Percentiles rank a stretch among this genome's conserved stretches.
These are phyloP conservation scores for Choanephora cucurbitarum DNA, from an alignment of 371 early-diverging fungal species.

Conservation along the genomic window DNA sequence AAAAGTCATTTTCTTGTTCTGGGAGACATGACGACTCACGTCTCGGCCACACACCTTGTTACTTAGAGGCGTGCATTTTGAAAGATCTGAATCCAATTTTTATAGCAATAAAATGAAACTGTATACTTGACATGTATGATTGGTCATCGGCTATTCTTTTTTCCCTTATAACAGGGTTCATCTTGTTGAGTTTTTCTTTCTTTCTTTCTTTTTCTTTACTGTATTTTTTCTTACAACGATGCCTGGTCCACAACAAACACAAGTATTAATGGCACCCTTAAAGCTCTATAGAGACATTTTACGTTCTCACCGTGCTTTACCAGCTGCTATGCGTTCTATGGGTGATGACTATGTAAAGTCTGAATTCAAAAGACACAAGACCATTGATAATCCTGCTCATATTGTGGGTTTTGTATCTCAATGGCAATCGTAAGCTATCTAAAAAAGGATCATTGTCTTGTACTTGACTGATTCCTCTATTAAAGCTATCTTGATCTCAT, in stretches of 20 bases:
- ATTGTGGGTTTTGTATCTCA: slow-evolving; percentile 66
- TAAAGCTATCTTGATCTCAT: slow-evolving; percentile 36
- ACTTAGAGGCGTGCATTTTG: slow-evolving; percentile 20
- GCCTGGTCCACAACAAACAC: slow-evolving; percentile 24
- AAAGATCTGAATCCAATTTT: slow-evolving; percentile 28
- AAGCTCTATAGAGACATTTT: slow-evolving; percentile 64
- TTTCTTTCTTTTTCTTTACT: not conserved
- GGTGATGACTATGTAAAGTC: slow-evolving; percentile 72
- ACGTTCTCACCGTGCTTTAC: slow-evolving; percentile 58
- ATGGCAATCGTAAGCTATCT: slow-evolving; percentile 59
- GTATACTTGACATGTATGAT: not conserved
- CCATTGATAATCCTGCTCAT: slow-evolving; percentile 65
- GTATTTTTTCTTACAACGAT: not conserved
- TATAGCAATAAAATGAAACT: slow-evolving; percentile 8
- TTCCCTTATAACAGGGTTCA: no score
- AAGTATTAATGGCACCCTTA: slow-evolving; percentile 53
- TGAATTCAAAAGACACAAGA: slow-evolving; percentile 66
- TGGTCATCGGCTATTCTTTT: not conserved
- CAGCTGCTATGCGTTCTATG: slow-evolving; percentile 59
- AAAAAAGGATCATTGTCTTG: not conserved
- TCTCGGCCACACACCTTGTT: slow-evolving; percentile 35
- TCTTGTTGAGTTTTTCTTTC: slow-evolving; percentile 1
- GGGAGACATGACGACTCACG: slow-evolving; percentile 32
- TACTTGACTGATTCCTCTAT: not conserved
- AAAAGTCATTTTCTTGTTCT: not conserved